Base-by-base conservation (phyloP, 495 filamentous ascomycete species). In the Bombardia bombarda region DNA sequence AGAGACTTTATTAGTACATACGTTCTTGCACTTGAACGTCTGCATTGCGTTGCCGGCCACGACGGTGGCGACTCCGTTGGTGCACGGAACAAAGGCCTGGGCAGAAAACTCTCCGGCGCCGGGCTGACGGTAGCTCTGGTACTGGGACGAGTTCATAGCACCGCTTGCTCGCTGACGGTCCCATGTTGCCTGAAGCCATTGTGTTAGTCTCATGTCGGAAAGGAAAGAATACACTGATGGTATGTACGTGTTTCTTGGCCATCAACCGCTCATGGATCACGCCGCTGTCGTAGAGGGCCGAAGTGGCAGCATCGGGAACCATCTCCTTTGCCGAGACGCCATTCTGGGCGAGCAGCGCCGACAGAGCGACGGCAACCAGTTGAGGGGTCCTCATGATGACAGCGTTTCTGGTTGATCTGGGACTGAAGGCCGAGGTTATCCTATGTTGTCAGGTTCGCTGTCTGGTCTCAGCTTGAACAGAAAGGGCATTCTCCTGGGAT, bases 11-110 rank as follows among this genome's bases (percentile, higher is more conserved):
- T n/a, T n/a, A n/a, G n/a, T 21, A 32, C 42, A 7, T 42, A 77
- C 58, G 49, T 71, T 72, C 42, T 61, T 72, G 58, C 75, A 79
- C 35, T 62, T 60, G 60, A 76, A 78, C 4, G 62, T 67, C 45
- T 73, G 59, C 28, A 61, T 54, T 18, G 61, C 47, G 56, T 75
- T 63, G 16, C 63, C 64, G 2, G 55, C 48, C 17, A 63, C 50
- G 38, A 65, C 60, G n/a, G 42, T 57, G 0, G 71, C 74, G 19
- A 62, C 46, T 1, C 75, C 75, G 43, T 79, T 62, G 9, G 46
- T 49, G 50, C 74, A 78, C 18, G 50, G 48, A 12, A 66, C 52
- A 7, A 36, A 32, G 34, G 47, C 48, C 1, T 5, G 14, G 23
- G 38, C 16, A 32, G 50, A 46, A n/a, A n/a, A n/a, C n/a, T n/a